Percentiles rank a stretch among this genome's conserved stretches.
These are phyloP conservation scores for Cystobasidium tubakii DNA, from an alignment of 768 basidiomycete species.

Conservation along the genomic window DNA sequence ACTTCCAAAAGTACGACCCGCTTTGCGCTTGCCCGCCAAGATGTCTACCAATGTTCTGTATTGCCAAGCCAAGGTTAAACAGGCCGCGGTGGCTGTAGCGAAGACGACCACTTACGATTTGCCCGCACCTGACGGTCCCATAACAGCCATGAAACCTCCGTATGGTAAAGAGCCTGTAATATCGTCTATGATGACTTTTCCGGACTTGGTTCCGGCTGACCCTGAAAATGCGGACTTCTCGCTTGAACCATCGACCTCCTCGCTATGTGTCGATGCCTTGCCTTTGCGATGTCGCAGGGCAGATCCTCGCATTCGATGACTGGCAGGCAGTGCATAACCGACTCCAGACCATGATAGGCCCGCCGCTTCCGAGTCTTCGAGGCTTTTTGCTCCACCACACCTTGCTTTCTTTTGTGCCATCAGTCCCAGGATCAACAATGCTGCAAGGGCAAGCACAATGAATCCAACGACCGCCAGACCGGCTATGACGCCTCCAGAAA, in stretches of 20 bases:
- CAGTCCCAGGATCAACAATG: constrained; percentile 62
- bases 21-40: constrained; percentile 74
- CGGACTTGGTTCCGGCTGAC: constrained; percentile 49
- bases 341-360: constrained; percentile 30
- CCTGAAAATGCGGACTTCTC: not conserved
- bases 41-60: constrained; percentile 71
- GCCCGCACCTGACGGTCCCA: constrained; percentile 73
- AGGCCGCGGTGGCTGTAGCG: no score
- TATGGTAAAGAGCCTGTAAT: constrained; percentile 66
- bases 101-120: constrained; percentile 36
- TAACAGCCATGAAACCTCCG: constrained; percentile 81
- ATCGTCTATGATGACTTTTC: constrained; percentile 64
- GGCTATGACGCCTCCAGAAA: constrained; percentile 79
- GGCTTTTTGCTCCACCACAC: constrained; percentile 45
- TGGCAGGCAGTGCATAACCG: constrained; percentile 24
- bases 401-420: constrained; percentile 62
- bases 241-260: not conserved
- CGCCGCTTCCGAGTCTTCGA: constrained; percentile 3
- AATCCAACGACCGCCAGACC: constrained; percentile 78
- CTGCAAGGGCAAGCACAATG: constrained; percentile 58
- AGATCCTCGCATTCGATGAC: not conserved
- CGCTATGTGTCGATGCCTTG: not conserved
- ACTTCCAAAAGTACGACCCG: constrained; percentile 61
- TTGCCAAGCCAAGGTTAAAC: not conserved
- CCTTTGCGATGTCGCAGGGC: not conserved